phyloP scores from a whole-genome alignment of 306 rosid genomes.

The Vicia villosa region DNA sequence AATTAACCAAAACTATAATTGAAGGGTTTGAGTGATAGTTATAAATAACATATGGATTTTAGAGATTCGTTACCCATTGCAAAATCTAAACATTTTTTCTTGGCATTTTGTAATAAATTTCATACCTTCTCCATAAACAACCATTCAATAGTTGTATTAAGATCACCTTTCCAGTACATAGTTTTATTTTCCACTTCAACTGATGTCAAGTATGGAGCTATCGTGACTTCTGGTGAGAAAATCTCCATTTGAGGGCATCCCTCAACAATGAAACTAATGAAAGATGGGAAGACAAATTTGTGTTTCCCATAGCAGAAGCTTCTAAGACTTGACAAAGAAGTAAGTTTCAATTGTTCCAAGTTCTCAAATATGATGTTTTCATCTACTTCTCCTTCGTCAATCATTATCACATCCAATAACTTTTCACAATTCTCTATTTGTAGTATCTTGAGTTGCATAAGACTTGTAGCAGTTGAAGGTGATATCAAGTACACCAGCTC shows the following conservation, averaged over 20 bases:
- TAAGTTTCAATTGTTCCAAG: background rate
- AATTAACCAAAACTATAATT: background rate
- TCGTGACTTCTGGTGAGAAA: background rate
- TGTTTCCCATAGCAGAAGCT: background rate
- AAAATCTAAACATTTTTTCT: no score
- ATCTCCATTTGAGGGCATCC: background rate
- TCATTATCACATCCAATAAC: background rate
- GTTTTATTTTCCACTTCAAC: background rate
- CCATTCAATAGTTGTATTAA: background rate
- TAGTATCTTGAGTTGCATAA: background rate
- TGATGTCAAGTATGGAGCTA: background rate
- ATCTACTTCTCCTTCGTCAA: background rate
- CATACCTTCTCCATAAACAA: background rate
- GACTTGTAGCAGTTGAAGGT: conserved; percentile 3
- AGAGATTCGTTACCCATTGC: no score
- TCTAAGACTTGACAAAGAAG: background rate
- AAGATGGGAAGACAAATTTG: background rate
- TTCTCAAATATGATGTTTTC: background rate
- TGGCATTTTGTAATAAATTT: no score
- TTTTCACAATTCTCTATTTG: background rate
- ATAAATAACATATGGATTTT: no score
- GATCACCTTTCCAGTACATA: background rate
- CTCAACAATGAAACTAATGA: background rate
- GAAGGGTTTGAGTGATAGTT: no score
- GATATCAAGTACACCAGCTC: background rate